Conservation (phyloP, 2,329 filamentous ascomycete species). For the Fusarium domesticum region DNA sequence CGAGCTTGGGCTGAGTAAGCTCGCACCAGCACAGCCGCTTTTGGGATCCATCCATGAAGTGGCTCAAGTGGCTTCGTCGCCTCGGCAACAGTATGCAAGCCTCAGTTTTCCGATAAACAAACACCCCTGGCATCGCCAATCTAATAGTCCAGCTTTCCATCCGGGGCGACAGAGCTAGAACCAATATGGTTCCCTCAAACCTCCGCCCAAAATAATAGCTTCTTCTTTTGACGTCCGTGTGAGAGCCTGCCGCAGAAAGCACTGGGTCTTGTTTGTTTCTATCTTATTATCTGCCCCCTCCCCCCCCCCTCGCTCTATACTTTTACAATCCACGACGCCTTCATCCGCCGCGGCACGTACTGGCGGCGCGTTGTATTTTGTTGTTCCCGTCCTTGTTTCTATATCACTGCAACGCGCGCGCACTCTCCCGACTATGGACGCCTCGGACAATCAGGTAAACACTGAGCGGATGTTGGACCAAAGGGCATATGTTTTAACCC, state of each 20-base stretch:
- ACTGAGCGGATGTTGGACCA: constrained; percentile 2
- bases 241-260: constrained; percentile 10
- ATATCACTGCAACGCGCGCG: constrained; percentile 23
- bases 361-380: constrained; percentile 38
- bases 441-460: constrained; percentile 32
- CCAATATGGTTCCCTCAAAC: constrained; percentile 19
- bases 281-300: constrained; percentile 1
- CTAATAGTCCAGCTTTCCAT: constrained; percentile 7
- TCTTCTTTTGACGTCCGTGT: constrained; percentile 11
- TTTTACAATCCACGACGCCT: constrained; percentile 20
- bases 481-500: not conserved
- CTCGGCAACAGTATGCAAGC: constrained; percentile 16
- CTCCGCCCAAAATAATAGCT: constrained; percentile 27
- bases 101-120: constrained; percentile 23
- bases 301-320: not conserved
- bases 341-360: constrained; percentile 21
- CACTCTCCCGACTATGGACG: constrained; percentile 32
- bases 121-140: constrained; percentile 26
- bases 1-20: constrained; percentile 11
- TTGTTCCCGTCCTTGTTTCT: constrained; percentile 31
- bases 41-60: not conserved
- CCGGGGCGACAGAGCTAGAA: constrained; percentile 19
- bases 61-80: constrained; percentile 10
- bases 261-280: constrained; percentile 4
- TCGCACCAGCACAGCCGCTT: not conserved